Evolutionary conservation across 768 basidiomycete species (phyloP).

Genomic region (Termitomyces sp.): DNA sequence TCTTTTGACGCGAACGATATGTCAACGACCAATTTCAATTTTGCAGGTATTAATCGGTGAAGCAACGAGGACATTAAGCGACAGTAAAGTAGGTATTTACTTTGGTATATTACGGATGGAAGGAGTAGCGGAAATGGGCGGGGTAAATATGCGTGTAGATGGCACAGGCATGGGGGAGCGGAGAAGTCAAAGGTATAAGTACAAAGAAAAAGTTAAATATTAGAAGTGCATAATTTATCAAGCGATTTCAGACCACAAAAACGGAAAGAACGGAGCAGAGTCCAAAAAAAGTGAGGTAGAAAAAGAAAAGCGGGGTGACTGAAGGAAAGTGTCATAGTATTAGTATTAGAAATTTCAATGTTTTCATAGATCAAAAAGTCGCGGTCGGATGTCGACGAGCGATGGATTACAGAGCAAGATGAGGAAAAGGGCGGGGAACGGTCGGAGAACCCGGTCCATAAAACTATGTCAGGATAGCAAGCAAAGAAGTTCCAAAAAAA

Average conservation of each 20-base stretch:
- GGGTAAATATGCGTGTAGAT: conserved; percentile 8
- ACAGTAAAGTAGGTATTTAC: conserved; percentile 13
- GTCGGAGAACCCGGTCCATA: not conserved
- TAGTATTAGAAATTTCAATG: not conserved
- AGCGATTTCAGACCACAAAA: not conserved
- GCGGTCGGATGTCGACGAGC: not conserved
- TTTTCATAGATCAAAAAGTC: conserved; percentile 5
- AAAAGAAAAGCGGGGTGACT: not conserved
- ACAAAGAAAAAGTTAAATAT: conserved; percentile 4
- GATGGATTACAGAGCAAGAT: not conserved
- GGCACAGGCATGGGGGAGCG: conserved; percentile 1
- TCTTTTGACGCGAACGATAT: not conserved
- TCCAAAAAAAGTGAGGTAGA: conserved; percentile 1
- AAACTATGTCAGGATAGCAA: not conserved
- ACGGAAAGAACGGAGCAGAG: not conserved
- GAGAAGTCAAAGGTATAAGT: conserved; percentile 5
- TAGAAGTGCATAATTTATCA: conserved; percentile 14
- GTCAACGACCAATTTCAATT: not conserved
- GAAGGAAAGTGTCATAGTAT: conserved; percentile 2
- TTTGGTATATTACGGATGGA: conserved; percentile 10
- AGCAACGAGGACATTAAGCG: conserved; percentile 9
- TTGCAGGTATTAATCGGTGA: conserved; percentile 2
- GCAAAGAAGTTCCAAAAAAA: conserved; percentile 5
- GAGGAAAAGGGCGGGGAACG: not conserved
- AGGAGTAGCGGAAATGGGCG: conserved; percentile 3